Evolutionary conservation across 176 grass and related monocot genomes (phyloP).

Genomic region (Aechmea fasciata): DNA sequence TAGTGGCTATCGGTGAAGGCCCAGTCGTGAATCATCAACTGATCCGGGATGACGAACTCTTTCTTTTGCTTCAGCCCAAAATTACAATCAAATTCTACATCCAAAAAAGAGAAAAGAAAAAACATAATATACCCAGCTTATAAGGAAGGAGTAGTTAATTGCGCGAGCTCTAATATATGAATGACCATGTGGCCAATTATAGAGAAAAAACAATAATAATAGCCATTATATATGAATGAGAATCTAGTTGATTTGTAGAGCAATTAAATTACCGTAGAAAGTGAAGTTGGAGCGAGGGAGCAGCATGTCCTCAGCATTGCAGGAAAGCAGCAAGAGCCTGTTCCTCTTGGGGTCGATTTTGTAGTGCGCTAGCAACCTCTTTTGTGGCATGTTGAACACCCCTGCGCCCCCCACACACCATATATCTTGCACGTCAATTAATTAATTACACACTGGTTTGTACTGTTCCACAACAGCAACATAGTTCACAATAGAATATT

Average conservation of each 20-base stretch:
- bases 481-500: not conserved
- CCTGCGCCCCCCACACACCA: constrained; percentile 27
- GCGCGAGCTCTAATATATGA: no score
- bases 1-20: constrained; percentile 77
- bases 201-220: not conserved
- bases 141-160: not conserved
- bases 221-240: not conserved
- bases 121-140: not conserved
- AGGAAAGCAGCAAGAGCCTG: constrained; percentile 67
- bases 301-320: constrained; percentile 94
- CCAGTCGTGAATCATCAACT: constrained; percentile 99
- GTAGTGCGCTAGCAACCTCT: constrained; percentile 83
- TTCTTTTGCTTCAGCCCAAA: constrained; percentile 54
- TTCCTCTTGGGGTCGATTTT: constrained; percentile 54
- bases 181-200: no score
- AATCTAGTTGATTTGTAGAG: not conserved
- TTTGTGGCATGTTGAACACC: constrained; percentile 65
- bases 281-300: constrained; percentile 87
- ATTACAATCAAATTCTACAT: constrained; percentile 56
- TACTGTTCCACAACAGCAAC: no score
- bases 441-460: no score
- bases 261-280: constrained; percentile 44
- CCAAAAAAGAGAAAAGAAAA: not conserved
- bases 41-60: constrained; percentile 71
- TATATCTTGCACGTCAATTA: no score